A percentile compares a stretch with the other conserved stretches of the same genome.
Evolutionary conservation across 495 filamentous ascomycete species (phyloP).

Genomic region (Penicillium crystallinum): DNA sequence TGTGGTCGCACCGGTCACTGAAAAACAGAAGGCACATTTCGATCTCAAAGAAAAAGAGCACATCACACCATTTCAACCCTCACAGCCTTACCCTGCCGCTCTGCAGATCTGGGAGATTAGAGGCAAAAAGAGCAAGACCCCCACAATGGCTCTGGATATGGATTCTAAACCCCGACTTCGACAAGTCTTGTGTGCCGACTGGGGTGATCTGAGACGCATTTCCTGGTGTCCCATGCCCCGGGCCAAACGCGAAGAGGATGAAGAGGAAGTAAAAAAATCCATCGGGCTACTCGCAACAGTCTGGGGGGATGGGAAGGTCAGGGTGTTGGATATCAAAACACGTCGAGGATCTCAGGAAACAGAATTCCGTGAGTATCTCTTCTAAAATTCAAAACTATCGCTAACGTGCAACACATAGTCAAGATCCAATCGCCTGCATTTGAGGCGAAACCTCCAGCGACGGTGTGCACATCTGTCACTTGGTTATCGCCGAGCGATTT

Average conservation of each 20-base stretch:
- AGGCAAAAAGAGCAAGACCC: slow-evolving; percentile 22
- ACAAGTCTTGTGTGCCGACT: slow-evolving; percentile 56
- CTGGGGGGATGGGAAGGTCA: slow-evolving; percentile 56
- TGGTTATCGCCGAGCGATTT: slow-evolving; percentile 60
- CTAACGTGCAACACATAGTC: slow-evolving; percentile 25
- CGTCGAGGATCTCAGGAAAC: slow-evolving; percentile 25
- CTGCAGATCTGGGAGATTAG: slow-evolving; percentile 59
- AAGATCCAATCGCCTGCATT: slow-evolving; percentile 50
- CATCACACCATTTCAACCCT: slow-evolving; percentile 45
- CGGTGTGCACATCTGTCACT: slow-evolving; percentile 53
- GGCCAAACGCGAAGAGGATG: slow-evolving; percentile 29
- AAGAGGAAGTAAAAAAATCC: slow-evolving; percentile 23
- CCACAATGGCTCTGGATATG: slow-evolving; percentile 37
- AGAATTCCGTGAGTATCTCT: slow-evolving; percentile 33
- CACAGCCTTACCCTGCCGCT: slow-evolving; percentile 40
- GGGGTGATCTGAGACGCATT: slow-evolving; percentile 56
- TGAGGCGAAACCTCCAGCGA: slow-evolving; percentile 42
- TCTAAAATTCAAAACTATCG: neutral
- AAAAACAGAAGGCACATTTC: slow-evolving; percentile 28
- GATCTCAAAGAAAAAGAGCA: slow-evolving; percentile 4
- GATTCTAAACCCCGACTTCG: slow-evolving; percentile 34
- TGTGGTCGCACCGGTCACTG: slow-evolving; percentile 37
- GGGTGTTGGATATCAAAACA: slow-evolving; percentile 53
- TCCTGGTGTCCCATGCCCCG: slow-evolving; percentile 58
- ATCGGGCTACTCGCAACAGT: slow-evolving; percentile 60